Conservation (phyloP, 2,329 filamentous ascomycete species). For the Neonectria sp. region DNA sequence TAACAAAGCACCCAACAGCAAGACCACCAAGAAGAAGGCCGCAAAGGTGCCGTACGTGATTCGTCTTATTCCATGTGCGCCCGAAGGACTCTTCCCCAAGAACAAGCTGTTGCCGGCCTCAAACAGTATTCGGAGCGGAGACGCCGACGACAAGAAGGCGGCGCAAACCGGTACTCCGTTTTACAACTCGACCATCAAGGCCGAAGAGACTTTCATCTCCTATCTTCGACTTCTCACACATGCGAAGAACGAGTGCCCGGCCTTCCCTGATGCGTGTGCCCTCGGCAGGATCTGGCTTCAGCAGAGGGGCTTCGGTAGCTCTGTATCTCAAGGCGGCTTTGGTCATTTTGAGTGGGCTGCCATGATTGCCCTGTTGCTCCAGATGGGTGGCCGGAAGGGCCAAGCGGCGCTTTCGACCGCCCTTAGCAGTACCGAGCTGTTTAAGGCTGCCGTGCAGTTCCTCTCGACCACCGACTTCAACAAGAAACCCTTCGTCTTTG, state of each 20-base stretch:
- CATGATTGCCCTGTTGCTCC: constrained; percentile 84
- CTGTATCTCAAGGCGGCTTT: constrained; percentile 84
- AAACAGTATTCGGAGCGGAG: constrained; percentile 76
- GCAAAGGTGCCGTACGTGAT: constrained; percentile 69
- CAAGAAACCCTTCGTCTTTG: constrained; percentile 74
- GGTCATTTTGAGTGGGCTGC: constrained; percentile 92
- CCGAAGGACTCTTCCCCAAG: constrained; percentile 77
- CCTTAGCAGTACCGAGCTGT: constrained; percentile 92
- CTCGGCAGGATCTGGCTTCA: constrained; percentile 91
- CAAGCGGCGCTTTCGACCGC: constrained; percentile 81
- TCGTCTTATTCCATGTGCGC: constrained; percentile 82
- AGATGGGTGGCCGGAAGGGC: constrained; percentile 81
- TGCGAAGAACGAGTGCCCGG: constrained; percentile 77
- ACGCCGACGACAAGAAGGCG: constrained; percentile 60
- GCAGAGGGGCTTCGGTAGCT: constrained; percentile 84
- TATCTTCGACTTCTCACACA: constrained; percentile 84
- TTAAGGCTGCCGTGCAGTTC: constrained; percentile 95
- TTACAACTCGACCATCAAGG: constrained; percentile 89
- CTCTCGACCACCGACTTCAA: constrained; percentile 81
- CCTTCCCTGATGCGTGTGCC: constrained; percentile 87
- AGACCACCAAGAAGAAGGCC: constrained; percentile 44
- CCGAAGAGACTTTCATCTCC: constrained; percentile 79
- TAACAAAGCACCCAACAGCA: constrained; percentile 45
- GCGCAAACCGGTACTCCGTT: constrained; percentile 75
- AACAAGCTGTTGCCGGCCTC: constrained; percentile 79